Evolutionary conservation across 805 yeast genomes (phyloP).

Genomic region (Metschnikowia orientalis): DNA sequence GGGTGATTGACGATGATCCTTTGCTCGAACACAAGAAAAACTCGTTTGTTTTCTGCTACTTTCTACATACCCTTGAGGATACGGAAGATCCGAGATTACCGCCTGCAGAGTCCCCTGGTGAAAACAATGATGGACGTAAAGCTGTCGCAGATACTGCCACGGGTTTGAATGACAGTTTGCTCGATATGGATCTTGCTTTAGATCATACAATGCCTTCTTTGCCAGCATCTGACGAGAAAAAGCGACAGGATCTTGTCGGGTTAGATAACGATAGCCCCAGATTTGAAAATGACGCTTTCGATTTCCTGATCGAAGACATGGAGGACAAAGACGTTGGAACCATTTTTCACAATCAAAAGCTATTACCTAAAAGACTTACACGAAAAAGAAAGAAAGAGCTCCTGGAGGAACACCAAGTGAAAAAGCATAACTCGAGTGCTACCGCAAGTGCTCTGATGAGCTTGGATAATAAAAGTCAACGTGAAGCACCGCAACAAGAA

Average conservation of each 20-base stretch:
- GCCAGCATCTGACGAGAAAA: too few relatives aligned
- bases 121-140: too few relatives aligned
- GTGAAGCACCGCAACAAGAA: not conserved
- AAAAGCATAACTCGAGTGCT: too few relatives aligned
- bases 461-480: not conserved
- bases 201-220: too few relatives aligned
- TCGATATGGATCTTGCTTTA: too few relatives aligned
- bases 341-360: constrained; percentile 8
- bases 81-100: not conserved
- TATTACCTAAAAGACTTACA: constrained; percentile 7
- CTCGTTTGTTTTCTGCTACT: constrained; percentile 24
- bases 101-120: not conserved
- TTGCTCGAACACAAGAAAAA: constrained; percentile 46
- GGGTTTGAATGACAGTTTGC: too few relatives aligned
- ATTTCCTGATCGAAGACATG: constrained; percentile 17
- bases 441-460: too few relatives aligned
- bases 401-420: constrained; percentile 2
- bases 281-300: constrained; percentile 10
- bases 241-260: too few relatives aligned
- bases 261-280: not conserved
- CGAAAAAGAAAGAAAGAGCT: constrained; percentile 8
- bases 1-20: constrained; percentile 67
- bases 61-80: constrained; percentile 17
- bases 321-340: constrained; percentile 10
- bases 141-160: too few relatives aligned